Evolutionary conservation across 768 basidiomycete species (phyloP).

Genomic region (Pleurotus eryngii): DNA sequence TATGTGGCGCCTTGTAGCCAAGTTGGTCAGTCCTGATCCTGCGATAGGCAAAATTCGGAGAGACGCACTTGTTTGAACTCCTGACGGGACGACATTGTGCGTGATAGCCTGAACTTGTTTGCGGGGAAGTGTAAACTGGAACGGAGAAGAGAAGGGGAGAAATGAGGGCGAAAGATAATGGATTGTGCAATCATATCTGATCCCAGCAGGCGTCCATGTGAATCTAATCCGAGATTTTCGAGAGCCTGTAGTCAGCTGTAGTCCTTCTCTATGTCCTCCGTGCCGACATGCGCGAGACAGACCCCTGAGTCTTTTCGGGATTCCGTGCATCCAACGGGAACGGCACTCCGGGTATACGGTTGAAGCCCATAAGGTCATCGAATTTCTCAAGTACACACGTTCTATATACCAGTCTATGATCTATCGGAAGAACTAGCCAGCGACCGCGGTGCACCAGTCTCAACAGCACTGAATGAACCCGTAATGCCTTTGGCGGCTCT

Average conservation of each 20-base stretch:
- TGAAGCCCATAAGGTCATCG: too few relatives aligned
- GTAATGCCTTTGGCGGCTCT: slow-evolving; percentile 9
- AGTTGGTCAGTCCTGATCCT: slow-evolving; percentile 2
- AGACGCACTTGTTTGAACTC: slow-evolving; percentile 29
- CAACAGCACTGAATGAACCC: not conserved
- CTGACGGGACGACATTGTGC: slow-evolving; percentile 20
- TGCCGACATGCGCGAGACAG: not conserved
- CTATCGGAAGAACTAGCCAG: not conserved
- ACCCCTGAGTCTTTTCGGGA: not conserved
- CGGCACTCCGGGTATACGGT: not conserved
- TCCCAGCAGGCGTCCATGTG: slow-evolving; percentile 6
- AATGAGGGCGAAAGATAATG: slow-evolving; percentile 7
- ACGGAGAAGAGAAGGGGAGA: not conserved
- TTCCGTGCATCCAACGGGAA: not conserved
- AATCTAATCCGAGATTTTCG: slow-evolving; percentile 7
- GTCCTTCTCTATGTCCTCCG: slow-evolving; percentile 7
- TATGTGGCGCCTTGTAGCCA: slow-evolving; percentile 38
- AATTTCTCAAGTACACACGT: not conserved
- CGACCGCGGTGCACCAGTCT: not conserved
- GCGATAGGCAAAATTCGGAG: slow-evolving; percentile 13
- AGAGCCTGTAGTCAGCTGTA: too few relatives aligned
- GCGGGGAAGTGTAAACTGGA: not conserved
- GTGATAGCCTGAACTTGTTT: not conserved
- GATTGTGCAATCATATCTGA: not conserved
- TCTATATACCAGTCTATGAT: not conserved